A percentile compares a stretch with the other conserved stretches of the same genome.
phyloP scores from a whole-genome alignment of 2,329 filamentous ascomycete genomes.

The Xylariaceae sp. region DNA sequence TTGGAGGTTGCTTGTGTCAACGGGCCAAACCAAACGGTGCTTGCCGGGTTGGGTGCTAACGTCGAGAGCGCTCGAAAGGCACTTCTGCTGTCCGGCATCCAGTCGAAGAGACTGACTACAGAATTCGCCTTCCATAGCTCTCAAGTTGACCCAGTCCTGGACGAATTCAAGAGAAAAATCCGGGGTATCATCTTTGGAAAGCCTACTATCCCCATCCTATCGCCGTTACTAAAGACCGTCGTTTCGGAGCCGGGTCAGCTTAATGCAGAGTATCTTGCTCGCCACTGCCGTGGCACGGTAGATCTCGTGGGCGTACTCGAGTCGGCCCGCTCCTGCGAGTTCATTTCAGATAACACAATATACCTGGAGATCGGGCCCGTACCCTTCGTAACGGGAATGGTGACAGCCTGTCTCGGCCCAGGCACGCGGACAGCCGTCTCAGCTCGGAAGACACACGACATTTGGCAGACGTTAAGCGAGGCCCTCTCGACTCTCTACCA shows the following conservation, averaged over 20 bases:
- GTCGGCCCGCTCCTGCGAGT: conserved; percentile 11
- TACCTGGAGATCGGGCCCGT: conserved; percentile 31
- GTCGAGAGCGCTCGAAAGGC: conserved; percentile 55
- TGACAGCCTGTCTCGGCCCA: conserved; percentile 19
- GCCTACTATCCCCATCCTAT: background rate
- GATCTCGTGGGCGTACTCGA: conserved; percentile 28
- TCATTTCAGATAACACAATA: conserved; percentile 33
- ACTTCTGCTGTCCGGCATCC: conserved; percentile 46
- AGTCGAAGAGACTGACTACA: conserved; percentile 55
- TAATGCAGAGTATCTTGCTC: background rate
- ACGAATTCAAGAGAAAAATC: conserved; percentile 39
- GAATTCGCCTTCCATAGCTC: conserved; percentile 62
- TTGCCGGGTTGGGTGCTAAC: conserved; percentile 58
- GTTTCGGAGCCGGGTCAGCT: background rate
- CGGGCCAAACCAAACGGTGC: conserved; percentile 64
- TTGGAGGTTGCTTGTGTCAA: conserved; percentile 65
- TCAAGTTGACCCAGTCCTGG: conserved; percentile 61
- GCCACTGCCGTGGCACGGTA: conserved; percentile 30
- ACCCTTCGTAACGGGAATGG: conserved; percentile 28
- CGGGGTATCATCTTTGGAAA: background rate
- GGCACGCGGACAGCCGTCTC: conserved; percentile 7
- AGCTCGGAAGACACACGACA: conserved; percentile 16
- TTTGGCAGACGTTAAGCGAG: conserved; percentile 55
- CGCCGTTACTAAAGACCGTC: background rate
- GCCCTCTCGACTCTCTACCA: conserved; percentile 56